A percentile compares a stretch with the other conserved stretches of the same genome.
Evolutionary conservation across 805 yeast species (phyloP).

Genomic region (Komagataella pseudopastoris): DNA sequence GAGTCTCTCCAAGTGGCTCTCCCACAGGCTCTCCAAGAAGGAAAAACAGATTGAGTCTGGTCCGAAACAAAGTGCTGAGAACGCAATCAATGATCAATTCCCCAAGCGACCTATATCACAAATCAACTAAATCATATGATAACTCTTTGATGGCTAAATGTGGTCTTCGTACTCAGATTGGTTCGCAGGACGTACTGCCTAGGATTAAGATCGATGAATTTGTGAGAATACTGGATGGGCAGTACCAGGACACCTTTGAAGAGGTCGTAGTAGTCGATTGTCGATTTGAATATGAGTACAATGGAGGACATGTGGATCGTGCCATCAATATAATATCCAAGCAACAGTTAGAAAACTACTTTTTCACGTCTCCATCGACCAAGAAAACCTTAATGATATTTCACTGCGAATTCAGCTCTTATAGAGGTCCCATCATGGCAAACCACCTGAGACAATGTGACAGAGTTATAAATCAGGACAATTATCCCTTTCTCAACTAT

Average conservation of each 20-base stretch:
- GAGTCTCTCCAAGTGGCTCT: neutral
- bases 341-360: conserved; percentile 46
- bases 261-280: conserved; percentile 65
- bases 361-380: conserved; percentile 19
- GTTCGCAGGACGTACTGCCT: conserved; percentile 50
- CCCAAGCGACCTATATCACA: conserved; percentile 1
- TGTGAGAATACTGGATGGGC: conserved; percentile 43
- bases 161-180: conserved; percentile 26
- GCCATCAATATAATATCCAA: conserved; percentile 71
- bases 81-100: conserved; percentile 53
- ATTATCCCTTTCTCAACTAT: conserved; percentile 70
- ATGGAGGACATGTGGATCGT: conserved; percentile 84
- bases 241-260: conserved; percentile 33
- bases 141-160: conserved; percentile 16
- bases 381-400: conserved; percentile 49
- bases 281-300: conserved; percentile 82
- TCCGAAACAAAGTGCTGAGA: conserved; percentile 32
- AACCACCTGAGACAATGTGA: conserved; percentile 74
- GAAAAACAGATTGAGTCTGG: neutral
- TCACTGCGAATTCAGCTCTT: conserved; percentile 91
- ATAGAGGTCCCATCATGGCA: conserved; percentile 92
- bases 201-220: conserved; percentile 49
- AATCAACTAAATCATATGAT: neutral
- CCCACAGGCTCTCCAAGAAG: neutral
- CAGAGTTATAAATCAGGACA: conserved; percentile 54